These are phyloP conservation scores for Oidiodendron maius DNA, from an alignment of 495 filamentous ascomycete species.

Conservation along the genomic window DNA sequence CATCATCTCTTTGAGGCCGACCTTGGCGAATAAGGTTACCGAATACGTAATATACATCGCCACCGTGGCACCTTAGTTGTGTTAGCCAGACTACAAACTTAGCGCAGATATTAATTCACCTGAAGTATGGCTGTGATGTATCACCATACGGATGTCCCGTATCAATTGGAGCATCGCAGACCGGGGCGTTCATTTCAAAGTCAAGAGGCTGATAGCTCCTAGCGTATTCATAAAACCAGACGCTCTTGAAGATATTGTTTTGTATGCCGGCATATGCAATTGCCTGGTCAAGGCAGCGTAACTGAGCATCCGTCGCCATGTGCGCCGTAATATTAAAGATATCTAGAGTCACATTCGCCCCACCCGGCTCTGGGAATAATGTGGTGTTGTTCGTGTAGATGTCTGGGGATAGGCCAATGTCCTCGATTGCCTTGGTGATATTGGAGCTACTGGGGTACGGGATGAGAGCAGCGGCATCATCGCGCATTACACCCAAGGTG, in stretches of 20 bases:
- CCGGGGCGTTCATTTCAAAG: conserved; percentile 36
- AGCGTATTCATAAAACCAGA: conserved; percentile 41
- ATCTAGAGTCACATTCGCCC: conserved; percentile 37
- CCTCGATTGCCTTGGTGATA: conserved; percentile 25
- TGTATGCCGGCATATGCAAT: conserved; percentile 27
- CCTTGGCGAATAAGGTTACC: conserved; percentile 27
- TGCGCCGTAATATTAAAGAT: conserved; percentile 36
- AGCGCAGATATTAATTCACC: too few relatives aligned
- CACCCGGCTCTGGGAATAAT: conserved; percentile 35
- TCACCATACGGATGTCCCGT: conserved; percentile 30
- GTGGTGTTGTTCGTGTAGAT: conserved; percentile 30
- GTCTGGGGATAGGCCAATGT: conserved; percentile 23
- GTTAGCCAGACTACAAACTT: too few relatives aligned
- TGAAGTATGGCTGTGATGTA: conserved; percentile 27
- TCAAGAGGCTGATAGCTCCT: conserved; percentile 40
- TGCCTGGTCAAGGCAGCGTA: conserved; percentile 42
- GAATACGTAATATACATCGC: conserved; percentile 39
- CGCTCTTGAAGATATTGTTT: too few relatives aligned
- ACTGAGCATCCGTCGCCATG: conserved; percentile 37
- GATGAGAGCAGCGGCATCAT: conserved; percentile 36
- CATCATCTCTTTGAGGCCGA: conserved; percentile 11
- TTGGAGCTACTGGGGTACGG: conserved; percentile 31
- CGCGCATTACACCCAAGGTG: conserved; percentile 33
- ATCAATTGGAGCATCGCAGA: conserved; percentile 28
- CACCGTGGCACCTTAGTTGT: conserved; percentile 44